Evolutionary conservation across 1,139 yeast species (phyloP), one percentile per base, ranked within the genome.

Genomic region (Saccharomyces hybrid): DNA sequence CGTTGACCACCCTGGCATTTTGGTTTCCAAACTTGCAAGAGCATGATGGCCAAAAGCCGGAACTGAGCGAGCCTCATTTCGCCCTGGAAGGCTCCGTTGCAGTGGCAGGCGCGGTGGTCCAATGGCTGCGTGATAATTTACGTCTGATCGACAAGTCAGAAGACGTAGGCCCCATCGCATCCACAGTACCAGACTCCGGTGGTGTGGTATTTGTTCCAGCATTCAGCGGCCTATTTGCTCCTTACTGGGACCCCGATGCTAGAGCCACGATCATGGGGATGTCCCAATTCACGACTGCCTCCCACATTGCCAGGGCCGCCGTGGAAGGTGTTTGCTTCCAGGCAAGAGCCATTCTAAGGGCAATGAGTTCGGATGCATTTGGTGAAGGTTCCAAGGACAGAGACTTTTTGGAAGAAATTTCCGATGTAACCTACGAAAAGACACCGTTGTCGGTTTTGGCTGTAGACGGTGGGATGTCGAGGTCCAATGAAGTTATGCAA

Each of bases 171-270:
- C 95, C 95, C 26, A 78, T 89, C 65, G 96, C 96, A 7, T 81
- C 87, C 26, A 85, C 83, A 64, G 96, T 88, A 42, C 78, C 81
- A 47, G 83, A 87, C 70, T 79, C 93, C 16, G 96, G 95, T 54
- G 97, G 97, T 21, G 96, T 91, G 38, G 93, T 88, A 49, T 91
- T 91, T 66, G 96, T 91, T 52, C 96, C 98, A 14, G 97, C 97
- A 4, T 89, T 91, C 69, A 86, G 93, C 38, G 98, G 98, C 8
- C 77, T 91, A 57, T 91, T 88, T 71, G 96, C 97, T 2, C 98
- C 98, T 21, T 90, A 91, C 75, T 91, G 98, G 98, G 89, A 88
- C 66, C 81, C 95, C 19, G 89, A 88, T 53, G 91, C 96, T 8
- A 82, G 96, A 65, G 98, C 97, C 57, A 85, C 96, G 48, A 87